Conservation (phyloP, 345 rosid genomes). For the Murraya paniculata region DNA sequence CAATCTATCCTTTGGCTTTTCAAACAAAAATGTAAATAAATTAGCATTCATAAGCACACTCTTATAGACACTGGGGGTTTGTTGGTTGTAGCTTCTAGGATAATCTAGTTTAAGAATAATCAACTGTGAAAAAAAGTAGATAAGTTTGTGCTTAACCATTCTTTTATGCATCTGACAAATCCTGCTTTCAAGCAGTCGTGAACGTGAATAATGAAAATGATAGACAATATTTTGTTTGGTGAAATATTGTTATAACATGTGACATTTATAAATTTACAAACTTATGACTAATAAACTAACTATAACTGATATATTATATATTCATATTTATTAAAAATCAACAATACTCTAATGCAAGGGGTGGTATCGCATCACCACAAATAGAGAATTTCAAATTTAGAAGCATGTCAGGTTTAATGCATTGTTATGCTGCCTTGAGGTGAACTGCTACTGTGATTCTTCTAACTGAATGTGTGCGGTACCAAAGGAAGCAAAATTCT, state of each 20-base stretch:
- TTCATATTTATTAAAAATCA: background rate
- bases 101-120: background rate
- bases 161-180: background rate
- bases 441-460: background rate
- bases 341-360: background rate
- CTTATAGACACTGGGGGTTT: background rate
- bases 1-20: background rate
- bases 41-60: background rate
- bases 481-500: background rate
- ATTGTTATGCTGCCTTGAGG: background rate
- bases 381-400: background rate
- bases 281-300: background rate
- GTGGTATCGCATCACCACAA: background rate
- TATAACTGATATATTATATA: background rate
- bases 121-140: background rate
- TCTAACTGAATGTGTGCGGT: background rate
- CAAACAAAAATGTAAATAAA: background rate
- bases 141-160: background rate
- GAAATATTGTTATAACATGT: background rate
- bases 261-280: background rate
- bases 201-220: background rate
- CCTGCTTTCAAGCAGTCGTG: background rate
- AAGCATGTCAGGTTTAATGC: slow-evolving; percentile 3
- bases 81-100: background rate
- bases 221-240: background rate